A percentile compares a stretch with the other conserved stretches of the same genome.
Conservation (phyloP, 2,329 filamentous ascomycete species). For the Aureobasidium leucospermi region DNA sequence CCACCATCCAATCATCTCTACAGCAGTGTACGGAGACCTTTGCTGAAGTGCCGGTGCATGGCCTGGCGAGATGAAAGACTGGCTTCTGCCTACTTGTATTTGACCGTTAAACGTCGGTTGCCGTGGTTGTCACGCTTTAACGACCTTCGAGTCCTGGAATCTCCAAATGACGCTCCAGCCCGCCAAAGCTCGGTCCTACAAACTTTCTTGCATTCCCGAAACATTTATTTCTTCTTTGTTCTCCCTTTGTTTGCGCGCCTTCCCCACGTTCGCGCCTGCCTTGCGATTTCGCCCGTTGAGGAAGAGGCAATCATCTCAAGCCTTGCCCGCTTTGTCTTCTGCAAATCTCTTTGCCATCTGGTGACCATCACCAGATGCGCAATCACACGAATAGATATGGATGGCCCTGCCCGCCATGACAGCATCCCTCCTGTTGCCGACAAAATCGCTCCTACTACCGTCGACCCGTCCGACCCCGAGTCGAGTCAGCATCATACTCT, state of each 20-base stretch:
- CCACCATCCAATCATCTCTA: constrained; percentile 3
- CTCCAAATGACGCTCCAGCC: constrained; percentile 9
- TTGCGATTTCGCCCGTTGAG: neutral
- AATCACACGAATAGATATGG: neutral
- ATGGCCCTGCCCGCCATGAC: constrained; percentile 14
- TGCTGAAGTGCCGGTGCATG: neutral
- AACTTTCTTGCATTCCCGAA: neutral
- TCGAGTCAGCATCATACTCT: constrained; percentile 54
- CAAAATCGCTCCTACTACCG: neutral
- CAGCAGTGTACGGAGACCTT: neutral
- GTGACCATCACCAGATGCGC: constrained; percentile 6
- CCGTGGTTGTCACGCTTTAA: neutral
- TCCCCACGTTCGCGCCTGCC: neutral
- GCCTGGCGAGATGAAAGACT: neutral
- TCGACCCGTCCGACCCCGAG: constrained; percentile 9
- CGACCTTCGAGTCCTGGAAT: constrained; percentile 3
- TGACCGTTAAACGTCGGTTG: neutral
- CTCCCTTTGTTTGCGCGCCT: neutral
- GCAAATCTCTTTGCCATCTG: constrained; percentile 4
- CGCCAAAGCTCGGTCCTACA: neutral
- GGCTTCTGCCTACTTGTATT: neutral
- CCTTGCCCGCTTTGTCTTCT: neutral
- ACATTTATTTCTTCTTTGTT: neutral
- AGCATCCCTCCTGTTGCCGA: neutral
- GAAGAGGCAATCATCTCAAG: neutral